Evolutionary conservation across 2,329 filamentous ascomycete genomes (phyloP).

Genomic region (Neodidymelliopsis sp.): DNA sequence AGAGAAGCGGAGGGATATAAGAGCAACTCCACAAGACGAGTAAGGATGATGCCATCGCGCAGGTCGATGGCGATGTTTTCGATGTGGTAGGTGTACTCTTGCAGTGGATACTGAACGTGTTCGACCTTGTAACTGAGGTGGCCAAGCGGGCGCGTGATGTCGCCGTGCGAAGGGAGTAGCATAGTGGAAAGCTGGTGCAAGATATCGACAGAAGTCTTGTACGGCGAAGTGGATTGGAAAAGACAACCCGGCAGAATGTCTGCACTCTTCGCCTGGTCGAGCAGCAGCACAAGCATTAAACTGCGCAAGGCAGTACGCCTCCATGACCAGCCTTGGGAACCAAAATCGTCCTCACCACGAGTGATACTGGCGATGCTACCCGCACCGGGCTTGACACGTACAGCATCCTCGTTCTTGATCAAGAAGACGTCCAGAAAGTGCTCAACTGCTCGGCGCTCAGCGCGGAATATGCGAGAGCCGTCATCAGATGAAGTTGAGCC

Average conservation of each 20-base stretch:
- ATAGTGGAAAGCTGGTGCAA: slow-evolving; percentile 61
- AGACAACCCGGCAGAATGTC: slow-evolving; percentile 53
- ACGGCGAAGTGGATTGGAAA: slow-evolving; percentile 59
- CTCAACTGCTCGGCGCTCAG: slow-evolving; percentile 55
- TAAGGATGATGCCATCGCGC: slow-evolving; percentile 67
- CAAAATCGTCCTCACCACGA: slow-evolving; percentile 50
- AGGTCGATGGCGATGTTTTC: slow-evolving; percentile 68
- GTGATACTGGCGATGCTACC: slow-evolving; percentile 51
- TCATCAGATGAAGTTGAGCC: slow-evolving; percentile 46
- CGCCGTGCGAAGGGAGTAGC: slow-evolving; percentile 66
- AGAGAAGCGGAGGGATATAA: slow-evolving; percentile 54
- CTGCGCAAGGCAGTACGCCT: slow-evolving; percentile 65
- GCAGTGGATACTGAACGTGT: slow-evolving; percentile 63
- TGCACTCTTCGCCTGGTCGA: slow-evolving; percentile 62
- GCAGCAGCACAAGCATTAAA: slow-evolving; percentile 65
- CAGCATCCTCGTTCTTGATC: slow-evolving; percentile 65
- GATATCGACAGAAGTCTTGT: slow-evolving; percentile 65
- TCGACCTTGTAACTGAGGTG: slow-evolving; percentile 65
- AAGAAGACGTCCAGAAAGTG: slow-evolving; percentile 65
- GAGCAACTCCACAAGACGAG: slow-evolving; percentile 65
- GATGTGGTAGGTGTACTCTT: slow-evolving; percentile 66
- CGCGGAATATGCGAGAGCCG: slow-evolving; percentile 44
- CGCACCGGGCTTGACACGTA: slow-evolving; percentile 47
- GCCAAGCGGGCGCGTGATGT: slow-evolving; percentile 62
- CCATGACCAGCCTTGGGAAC: slow-evolving; percentile 58